Evolutionary conservation across 345 rosid species (phyloP), one percentile per base, ranked within the genome.

Genomic region (Nephelium lappaceum): DNA sequence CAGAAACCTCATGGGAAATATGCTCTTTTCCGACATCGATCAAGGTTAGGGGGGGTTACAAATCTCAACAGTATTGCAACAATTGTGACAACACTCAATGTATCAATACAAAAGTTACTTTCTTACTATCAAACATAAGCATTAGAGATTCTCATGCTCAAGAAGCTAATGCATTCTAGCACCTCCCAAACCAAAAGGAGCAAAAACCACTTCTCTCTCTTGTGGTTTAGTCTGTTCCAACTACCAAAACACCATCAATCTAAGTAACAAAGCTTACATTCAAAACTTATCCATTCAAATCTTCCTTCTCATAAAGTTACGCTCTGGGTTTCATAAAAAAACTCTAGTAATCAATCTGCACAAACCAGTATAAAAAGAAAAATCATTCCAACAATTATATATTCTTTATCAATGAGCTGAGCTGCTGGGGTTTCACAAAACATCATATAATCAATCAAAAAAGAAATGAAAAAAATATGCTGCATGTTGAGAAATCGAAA

Each of bases 21-120:
- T 55, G 58, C 86, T 85, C 81, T 90, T 90, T 78, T 89, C 96
- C 21, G 87, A 90, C 92, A 91, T 88, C 21, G 85, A 71, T 67
- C 69, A 63, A 25, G 68, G 55, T 74, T 38, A 36, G 41, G 19
- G 55, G 74, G 43, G 18, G 11, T 45, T 18, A 18, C 45, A 42
- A 47, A 69, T 16, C 18, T 77, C 43, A 47, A 61, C 51, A 73
- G 60, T 49, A 11, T 38, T 5, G 16, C 38, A 43, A 75, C 25
- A 70, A 47, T 3, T 10, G 21, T 18, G 2, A 27, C 31, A 43
- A 62, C 11, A 42, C 68, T 39, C 25, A 74, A 74, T 24, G 19
- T 43, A 45, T 62, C 42, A 23, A 36, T 23, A n/a, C 45, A 51
- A 15, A 49, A 75, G 27, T 51, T 38, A 21, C 60, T 62, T 67